A percentile compares a stretch with the other conserved stretches of the same genome.
Evolutionary conservation across 1,139 yeast species (phyloP).

Genomic region (Taphrina deformans): DNA sequence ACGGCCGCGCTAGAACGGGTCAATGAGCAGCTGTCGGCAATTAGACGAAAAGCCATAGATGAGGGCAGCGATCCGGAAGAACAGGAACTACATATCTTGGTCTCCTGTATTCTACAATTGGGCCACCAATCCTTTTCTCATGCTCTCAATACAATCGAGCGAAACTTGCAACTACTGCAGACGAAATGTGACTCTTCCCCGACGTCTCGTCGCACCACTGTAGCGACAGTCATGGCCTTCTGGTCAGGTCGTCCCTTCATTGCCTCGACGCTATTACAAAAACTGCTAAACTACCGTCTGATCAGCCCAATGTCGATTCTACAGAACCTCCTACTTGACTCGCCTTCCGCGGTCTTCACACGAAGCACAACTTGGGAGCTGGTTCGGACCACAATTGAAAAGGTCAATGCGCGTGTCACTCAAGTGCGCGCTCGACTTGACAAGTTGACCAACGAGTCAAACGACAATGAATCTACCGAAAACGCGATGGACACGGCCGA

Average conservation of each 20-base stretch:
- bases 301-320: conserved; percentile 38
- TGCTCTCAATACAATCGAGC: conserved; percentile 66
- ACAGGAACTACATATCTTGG: conserved; percentile 49
- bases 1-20: conserved; percentile 45
- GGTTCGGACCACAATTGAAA: conserved; percentile 38
- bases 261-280: conserved; percentile 53
- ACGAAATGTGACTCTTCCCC: conserved; percentile 50
- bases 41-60: conserved; percentile 44
- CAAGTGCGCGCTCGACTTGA: conserved; percentile 36
- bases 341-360: conserved; percentile 34
- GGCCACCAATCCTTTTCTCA: conserved; percentile 91
- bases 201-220: conserved; percentile 47
- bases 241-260: conserved; percentile 59
- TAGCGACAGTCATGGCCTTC: conserved; percentile 47
- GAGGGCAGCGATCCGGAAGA: conserved; percentile 31
- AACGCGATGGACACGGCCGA: conserved; percentile 7
- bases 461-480: not conserved
- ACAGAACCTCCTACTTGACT: conserved; percentile 38
- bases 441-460: not conserved
- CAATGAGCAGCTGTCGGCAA: conserved; percentile 45
- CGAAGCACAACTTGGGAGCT: conserved; percentile 39
- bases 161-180: conserved; percentile 56
- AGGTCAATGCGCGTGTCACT: conserved; percentile 35
- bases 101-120: conserved; percentile 73
- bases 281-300: conserved; percentile 51